Conservation (phyloP, 306 rosid genomes). For the Ammopiptanthus mongolicus region DNA sequence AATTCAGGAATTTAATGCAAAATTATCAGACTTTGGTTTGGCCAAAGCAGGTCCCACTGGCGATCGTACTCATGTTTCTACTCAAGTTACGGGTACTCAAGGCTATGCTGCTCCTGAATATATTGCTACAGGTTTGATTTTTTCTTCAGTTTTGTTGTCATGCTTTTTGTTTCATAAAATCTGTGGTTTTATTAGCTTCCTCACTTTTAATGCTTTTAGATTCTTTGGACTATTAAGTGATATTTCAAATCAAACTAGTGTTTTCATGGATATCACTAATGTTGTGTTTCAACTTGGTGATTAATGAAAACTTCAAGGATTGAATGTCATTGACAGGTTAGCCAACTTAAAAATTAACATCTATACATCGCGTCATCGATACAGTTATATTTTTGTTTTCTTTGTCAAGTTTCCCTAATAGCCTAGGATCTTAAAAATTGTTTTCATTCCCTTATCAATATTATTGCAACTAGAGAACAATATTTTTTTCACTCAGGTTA, state of each 20-base stretch:
- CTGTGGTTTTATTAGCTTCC: background rate
- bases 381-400: background rate
- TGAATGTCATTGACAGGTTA: background rate
- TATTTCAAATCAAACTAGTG: background rate
- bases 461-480: background rate
- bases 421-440: background rate
- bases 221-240: background rate
- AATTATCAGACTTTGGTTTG: conserved; percentile 77
- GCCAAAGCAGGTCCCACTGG: conserved; percentile 80
- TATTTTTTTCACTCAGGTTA: background rate
- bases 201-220: background rate
- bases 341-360: background rate
- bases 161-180: background rate
- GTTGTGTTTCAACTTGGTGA: background rate
- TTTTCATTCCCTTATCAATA: background rate
- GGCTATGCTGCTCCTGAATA: conserved; percentile 85
- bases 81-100: conserved; percentile 65
- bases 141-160: background rate
- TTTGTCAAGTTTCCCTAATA: background rate
- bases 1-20: conserved; percentile 61
- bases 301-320: background rate
- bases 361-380: background rate
- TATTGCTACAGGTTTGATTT: conserved; percentile 57
- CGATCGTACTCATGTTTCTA: conserved; percentile 66
- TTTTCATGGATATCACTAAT: background rate